These are phyloP conservation scores for Annulohypoxylon moriforme DNA, from an alignment of 495 filamentous ascomycete genomes.

Conservation along the genomic window DNA sequence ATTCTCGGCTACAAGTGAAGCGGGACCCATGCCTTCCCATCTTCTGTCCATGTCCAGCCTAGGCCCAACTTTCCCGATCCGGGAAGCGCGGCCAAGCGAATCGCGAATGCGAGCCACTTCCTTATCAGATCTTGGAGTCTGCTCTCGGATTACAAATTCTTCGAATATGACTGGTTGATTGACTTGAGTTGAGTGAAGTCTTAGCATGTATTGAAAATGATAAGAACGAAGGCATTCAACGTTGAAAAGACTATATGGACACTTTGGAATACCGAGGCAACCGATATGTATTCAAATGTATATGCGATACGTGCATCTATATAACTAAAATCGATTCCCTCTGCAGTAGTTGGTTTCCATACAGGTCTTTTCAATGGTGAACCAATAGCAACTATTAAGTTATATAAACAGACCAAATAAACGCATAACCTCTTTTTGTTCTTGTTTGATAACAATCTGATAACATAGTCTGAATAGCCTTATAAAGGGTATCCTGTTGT, in stretches of 20 bases:
- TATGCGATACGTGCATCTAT: conserved; percentile 1
- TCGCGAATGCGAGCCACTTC: conserved; percentile 41
- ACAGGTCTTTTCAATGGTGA: not conserved
- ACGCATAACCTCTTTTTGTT: not conserved
- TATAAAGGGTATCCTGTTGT: not conserved
- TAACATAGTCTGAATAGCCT: not conserved
- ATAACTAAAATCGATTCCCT: not conserved
- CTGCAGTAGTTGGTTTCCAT: conserved; percentile 1
- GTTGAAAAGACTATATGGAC: not conserved
- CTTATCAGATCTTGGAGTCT: conserved; percentile 43
- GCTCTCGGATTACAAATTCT: conserved; percentile 32
- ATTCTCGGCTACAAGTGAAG: conserved; percentile 37
- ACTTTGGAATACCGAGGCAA: not conserved
- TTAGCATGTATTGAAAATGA: not conserved
- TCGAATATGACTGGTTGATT: conserved; percentile 33
- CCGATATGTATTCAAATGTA: not conserved
- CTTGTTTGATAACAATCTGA: not conserved
- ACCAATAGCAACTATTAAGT: not conserved
- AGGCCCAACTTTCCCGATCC: conserved; percentile 35
- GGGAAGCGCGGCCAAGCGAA: conserved; percentile 22
- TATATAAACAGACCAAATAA: not conserved
- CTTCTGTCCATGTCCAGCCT: conserved; percentile 25
- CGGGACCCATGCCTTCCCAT: conserved; percentile 11
- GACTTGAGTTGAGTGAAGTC: not conserved
- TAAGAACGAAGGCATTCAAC: not conserved